Evolutionary conservation across 805 yeast species (phyloP).

Genomic region (Martiniozyma abietophila): DNA sequence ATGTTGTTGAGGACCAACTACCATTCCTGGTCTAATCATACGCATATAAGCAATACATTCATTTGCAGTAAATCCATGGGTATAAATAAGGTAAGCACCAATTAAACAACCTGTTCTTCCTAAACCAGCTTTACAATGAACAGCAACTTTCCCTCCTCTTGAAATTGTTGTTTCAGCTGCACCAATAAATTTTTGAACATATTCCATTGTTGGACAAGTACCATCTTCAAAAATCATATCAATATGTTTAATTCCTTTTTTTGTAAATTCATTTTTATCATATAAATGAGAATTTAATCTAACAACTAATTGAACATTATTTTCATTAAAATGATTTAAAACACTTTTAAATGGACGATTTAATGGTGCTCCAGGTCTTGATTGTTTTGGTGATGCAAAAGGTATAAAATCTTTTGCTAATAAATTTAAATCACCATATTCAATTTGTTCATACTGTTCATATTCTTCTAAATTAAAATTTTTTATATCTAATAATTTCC

Average conservation of each 20-base stretch:
- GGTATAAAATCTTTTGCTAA: slow-evolving; percentile 92
- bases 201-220: slow-evolving; percentile 92
- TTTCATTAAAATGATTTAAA: slow-evolving; percentile 59
- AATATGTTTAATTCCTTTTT: slow-evolving; percentile 75
- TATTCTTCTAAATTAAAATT: slow-evolving; percentile 86
- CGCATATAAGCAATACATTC: slow-evolving; percentile 97
- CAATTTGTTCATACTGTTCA: slow-evolving; percentile 90
- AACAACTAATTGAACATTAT: slow-evolving; percentile 81
- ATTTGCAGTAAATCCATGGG: slow-evolving; percentile 93
- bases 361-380: slow-evolving; percentile 38
- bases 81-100: slow-evolving; percentile 93
- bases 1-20: slow-evolving; percentile 99
- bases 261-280: slow-evolving; percentile 75
- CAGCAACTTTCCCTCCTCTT: slow-evolving; percentile 89
- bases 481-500: slow-evolving; percentile 79
- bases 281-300: slow-evolving; percentile 88
- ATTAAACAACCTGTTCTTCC: slow-evolving; percentile 97
- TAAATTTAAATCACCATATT: slow-evolving; percentile 92
- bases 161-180: slow-evolving; percentile 86
- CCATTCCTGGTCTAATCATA: slow-evolving; percentile 97
- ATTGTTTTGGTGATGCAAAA: slow-evolving; percentile 91
- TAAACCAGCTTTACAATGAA: slow-evolving; percentile 97
- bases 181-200: slow-evolving; percentile 86
- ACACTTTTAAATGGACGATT: slow-evolving; percentile 79
- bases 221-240: slow-evolving; percentile 98